Evolutionary conservation across 176 grass and related monocot species (phyloP), one percentile per base, ranked within the genome.

Genomic region (Oryza australiensis): DNA sequence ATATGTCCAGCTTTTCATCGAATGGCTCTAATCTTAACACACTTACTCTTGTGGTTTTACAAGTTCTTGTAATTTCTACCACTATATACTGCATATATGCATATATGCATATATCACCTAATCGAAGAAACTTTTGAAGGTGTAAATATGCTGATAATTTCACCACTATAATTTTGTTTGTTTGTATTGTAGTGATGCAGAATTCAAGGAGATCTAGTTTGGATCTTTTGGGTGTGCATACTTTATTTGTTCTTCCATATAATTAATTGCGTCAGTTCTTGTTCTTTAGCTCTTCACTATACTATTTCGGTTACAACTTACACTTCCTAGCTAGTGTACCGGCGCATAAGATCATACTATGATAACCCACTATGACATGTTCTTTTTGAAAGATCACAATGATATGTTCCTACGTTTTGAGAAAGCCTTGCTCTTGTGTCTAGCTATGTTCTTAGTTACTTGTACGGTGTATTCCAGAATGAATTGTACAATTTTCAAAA

Each of bases 171-270:
- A 30, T 86, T 85, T 66, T 34, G 43, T 71, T 66, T 63, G 26
- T 48, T 65, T 48, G 63, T 68, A 66, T 66, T 76, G 27, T 86
- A 77, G 57, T 73, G 15, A 82, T 73, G 88, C 83, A 20, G 83
- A 86, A 86, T 86, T 89, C 73, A 77, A 73, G 88, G 88, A 78
- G 67, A 86, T 73, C 78, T 82, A 86, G 65, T 63, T 89, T 89
- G 76, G 49, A 64, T 89, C 82, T 75, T 89, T 70, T 81, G 41
- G 53, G 27, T 29, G 72, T 26, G 35, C 35, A 84, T 80, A 85
- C 35, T 84, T 79, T 80, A 84, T 69, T 70, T 68, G 33, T 62
- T 68, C 76, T 65, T 71, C 70, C 35, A 68, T 74, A 78, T 74
- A 78, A 43, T 79, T 69, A 49, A 80, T 68, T 65, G 27, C 42